phyloP scores from a whole-genome alignment of 345 rosid genomes.

The Trapa bicornis region DNA sequence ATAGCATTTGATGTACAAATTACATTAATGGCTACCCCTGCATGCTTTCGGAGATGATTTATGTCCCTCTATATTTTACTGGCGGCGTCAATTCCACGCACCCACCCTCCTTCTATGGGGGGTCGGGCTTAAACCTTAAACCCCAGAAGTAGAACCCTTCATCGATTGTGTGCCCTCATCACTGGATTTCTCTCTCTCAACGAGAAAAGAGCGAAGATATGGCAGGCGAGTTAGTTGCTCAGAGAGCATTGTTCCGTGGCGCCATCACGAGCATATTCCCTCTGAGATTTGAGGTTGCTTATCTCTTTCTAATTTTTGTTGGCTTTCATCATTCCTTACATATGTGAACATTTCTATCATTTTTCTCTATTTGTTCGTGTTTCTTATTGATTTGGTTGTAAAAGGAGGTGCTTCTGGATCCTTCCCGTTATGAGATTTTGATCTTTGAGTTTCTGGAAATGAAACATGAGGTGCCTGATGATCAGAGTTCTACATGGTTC shows the following conservation, averaged over 20 bases:
- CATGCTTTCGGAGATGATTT: no score
- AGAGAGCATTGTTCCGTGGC: conserved; percentile 52
- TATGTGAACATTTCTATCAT: no score
- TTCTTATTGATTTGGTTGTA: not conserved
- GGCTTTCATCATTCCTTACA: no score
- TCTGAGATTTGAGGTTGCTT: conserved; percentile 42
- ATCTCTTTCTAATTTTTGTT: not conserved
- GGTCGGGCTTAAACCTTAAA: not conserved
- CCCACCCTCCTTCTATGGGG: not conserved
- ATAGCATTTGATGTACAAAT: no score
- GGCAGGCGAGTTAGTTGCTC: conserved; percentile 14
- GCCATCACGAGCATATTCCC: conserved; percentile 42
- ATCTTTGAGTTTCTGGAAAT: conserved; percentile 63
- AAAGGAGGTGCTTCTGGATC: conserved; percentile 77
- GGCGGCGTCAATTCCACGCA: no score
- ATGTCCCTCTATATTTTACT: no score
- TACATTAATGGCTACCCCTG: no score
- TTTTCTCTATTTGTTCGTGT: not conserved
- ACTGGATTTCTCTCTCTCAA: not conserved
- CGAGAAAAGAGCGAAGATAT: not conserved
- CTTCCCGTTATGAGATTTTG: conserved; percentile 77
- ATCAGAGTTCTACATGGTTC: conserved; percentile 62
- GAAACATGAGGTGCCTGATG: conserved; percentile 49
- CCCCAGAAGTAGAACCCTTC: not conserved
- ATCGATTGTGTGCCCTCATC: not conserved